phyloP scores from a whole-genome alignment of 352 stramenopile genomes.

The Globisporangium orthogonon region DNA sequence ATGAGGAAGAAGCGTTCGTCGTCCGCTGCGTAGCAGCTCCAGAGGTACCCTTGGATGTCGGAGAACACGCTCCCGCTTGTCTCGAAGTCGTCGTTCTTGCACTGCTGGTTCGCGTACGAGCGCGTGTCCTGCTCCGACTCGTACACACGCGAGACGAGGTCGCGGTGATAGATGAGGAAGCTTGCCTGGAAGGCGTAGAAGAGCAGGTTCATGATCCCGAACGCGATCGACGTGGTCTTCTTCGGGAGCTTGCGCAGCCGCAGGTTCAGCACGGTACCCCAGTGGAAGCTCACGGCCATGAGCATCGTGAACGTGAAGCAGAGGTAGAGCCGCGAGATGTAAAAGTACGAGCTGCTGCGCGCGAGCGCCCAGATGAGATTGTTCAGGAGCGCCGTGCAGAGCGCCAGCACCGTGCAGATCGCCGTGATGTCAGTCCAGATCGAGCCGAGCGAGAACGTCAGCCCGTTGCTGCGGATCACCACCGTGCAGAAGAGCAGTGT shows the following conservation, averaged over 20 bases:
- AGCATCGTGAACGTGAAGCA: conserved; percentile 90
- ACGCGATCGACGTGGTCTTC: conserved; percentile 52
- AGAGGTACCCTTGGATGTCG: conserved; percentile 82
- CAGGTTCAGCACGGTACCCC: conserved; percentile 77
- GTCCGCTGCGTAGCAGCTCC: conserved; percentile 69
- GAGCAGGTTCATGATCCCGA: conserved; percentile 59
- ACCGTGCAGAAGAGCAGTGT: conserved; percentile 78
- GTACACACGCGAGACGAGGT: conserved; percentile 72
- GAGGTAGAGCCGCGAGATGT: conserved; percentile 68
- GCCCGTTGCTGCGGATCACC: conserved; percentile 75
- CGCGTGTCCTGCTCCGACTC: conserved; percentile 53
- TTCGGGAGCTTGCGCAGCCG: conserved; percentile 72
- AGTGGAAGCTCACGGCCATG: conserved; percentile 83
- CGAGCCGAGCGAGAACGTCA: conserved; percentile 77
- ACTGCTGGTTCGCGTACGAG: conserved; percentile 76
- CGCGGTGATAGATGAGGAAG: conserved; percentile 61
- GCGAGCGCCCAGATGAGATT: conserved; percentile 78
- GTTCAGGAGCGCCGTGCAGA: conserved; percentile 74
- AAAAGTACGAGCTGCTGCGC: conserved; percentile 71
- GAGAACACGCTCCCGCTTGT: conserved; percentile 69
- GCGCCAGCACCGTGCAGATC: conserved; percentile 72
- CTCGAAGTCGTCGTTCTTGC: conserved; percentile 48
- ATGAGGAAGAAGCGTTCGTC: conserved; percentile 74
- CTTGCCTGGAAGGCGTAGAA: conserved; percentile 80
- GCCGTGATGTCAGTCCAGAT: conserved; percentile 86